Evolutionary conservation across 495 filamentous ascomycete genomes (phyloP), one percentile per base, ranked within the genome.

Genomic region (Penicillium chermesinum): DNA sequence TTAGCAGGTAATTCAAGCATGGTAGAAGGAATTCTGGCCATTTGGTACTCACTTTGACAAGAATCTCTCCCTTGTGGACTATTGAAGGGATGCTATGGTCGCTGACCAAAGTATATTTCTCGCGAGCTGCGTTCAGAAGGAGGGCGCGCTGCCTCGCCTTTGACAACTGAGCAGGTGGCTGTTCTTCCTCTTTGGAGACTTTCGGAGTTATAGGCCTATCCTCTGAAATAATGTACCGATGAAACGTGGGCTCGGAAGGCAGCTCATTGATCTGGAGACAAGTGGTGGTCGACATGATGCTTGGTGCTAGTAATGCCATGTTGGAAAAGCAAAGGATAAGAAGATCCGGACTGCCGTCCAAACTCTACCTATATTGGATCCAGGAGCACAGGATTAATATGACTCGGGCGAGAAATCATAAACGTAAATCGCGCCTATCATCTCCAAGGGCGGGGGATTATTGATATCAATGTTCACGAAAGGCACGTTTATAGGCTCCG

Each of bases 61-160:
- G 67, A 18, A 83, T 70, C 58, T 85, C 79, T 18, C 70, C 61
- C 20, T 73, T 59, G 40, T 70, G 54, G 15, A 62, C 52, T 37
- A 65, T 59, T 1, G 61, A 57, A 13, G 81, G 79, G 27, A 83
- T 67, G 18, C 64, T 61, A 55, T 83, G 75, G 46, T 77, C 62
- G 17, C 59, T 49, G 15, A 72, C 70, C 38, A 73, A 46, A 19
- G 68, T 61, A 43, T 73, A 73, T 47, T 64, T 65, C 49, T 73
- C 62, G 5, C 58, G 62, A 27, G 58, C 53, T 17, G 54, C 65
- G 27, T 69, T 62, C 1, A 73, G 49, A 14, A 73, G 49, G 12
- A 73, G 48, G 0, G 63, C 70, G 8, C 53, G 57, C 35, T 73
- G 70, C 7, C 47, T 64, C 36, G 53, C 33, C 4, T 44, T 40